phyloP scores from a whole-genome alignment of 2,329 filamentous ascomycete species.

The Alternaria tenuissima region DNA sequence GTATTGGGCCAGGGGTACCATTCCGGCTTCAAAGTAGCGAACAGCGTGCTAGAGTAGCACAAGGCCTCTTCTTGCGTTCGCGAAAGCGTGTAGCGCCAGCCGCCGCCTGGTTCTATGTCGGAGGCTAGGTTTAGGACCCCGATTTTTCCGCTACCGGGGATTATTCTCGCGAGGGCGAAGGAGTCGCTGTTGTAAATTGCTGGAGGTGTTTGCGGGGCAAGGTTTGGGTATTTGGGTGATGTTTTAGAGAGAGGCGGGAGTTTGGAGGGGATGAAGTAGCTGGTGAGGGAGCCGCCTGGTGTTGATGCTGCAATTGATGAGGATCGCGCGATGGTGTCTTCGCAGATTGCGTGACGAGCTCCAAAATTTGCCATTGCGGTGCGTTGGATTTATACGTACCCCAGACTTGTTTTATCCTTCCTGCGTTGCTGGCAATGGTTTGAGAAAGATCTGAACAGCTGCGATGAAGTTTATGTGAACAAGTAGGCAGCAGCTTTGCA shows the following conservation, averaged over 20 bases:
- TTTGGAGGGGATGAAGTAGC: slow-evolving; percentile 27
- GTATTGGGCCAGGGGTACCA: slow-evolving; percentile 39
- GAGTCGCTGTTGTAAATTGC: slow-evolving; percentile 29
- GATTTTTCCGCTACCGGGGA: slow-evolving; percentile 16
- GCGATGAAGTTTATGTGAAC: neutral
- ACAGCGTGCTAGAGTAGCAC: slow-evolving; percentile 35
- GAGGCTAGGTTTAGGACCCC: slow-evolving; percentile 34
- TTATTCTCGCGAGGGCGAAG: slow-evolving; percentile 27
- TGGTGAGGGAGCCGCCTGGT: slow-evolving; percentile 22
- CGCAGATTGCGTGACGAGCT: slow-evolving; percentile 29
- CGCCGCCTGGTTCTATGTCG: slow-evolving; percentile 29
- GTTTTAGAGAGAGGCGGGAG: slow-evolving; percentile 20
- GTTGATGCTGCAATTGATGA: slow-evolving; percentile 19
- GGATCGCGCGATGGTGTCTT: slow-evolving; percentile 30
- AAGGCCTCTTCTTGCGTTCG: slow-evolving; percentile 35
- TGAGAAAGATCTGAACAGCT: neutral
- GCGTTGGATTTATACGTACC: neutral
- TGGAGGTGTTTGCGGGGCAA: slow-evolving; percentile 17
- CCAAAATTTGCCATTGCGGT: slow-evolving; percentile 26
- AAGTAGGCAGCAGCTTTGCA: neutral
- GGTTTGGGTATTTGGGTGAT: neutral
- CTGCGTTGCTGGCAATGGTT: neutral
- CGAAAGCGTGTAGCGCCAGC: slow-evolving; percentile 32
- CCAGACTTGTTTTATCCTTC: neutral
- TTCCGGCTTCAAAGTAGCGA: slow-evolving; percentile 24